Evolutionary conservation across 306 rosid genomes (phyloP).

Genomic region (Hylodesmum podocarpum): DNA sequence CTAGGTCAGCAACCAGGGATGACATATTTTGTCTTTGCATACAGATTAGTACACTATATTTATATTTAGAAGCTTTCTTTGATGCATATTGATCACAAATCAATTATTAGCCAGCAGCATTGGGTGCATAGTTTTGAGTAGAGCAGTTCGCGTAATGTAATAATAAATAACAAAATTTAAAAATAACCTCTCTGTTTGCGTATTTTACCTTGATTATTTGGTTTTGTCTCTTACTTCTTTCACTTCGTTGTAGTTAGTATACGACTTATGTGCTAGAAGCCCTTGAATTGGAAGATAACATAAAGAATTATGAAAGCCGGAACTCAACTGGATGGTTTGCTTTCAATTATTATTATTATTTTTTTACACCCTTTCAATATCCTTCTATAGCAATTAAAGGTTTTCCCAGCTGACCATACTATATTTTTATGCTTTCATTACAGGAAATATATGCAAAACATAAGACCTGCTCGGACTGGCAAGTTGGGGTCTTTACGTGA

Average conservation of each 20-base stretch:
- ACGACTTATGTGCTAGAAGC: slow-evolving; percentile 80
- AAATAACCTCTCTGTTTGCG: too few species aligned
- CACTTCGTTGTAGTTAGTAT: slow-evolving; percentile 68
- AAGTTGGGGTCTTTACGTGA: slow-evolving; percentile 59
- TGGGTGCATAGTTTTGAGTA: slow-evolving; percentile 22
- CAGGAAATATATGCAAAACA: slow-evolving; percentile 89
- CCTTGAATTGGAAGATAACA: slow-evolving; percentile 81
- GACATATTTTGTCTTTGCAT: slow-evolving; percentile 17
- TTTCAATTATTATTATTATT: slow-evolving; percentile 8
- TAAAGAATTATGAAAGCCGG: slow-evolving; percentile 75
- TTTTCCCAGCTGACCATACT: background rate
- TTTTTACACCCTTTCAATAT: background rate
- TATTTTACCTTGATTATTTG: background rate
- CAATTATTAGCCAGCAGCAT: slow-evolving; percentile 20
- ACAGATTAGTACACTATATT: background rate
- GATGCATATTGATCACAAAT: slow-evolving; percentile 20
- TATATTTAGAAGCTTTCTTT: slow-evolving; percentile 25
- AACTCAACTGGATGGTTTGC: slow-evolving; percentile 88
- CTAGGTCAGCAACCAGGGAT: slow-evolving; percentile 20
- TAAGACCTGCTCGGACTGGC: slow-evolving; percentile 68
- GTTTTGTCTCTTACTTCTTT: slow-evolving; percentile 9
- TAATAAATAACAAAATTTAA: too few species aligned
- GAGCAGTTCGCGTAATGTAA: too few species aligned
- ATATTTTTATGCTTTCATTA: slow-evolving; percentile 24
- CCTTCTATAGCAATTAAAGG: background rate